These are phyloP conservation scores for Brassica napus DNA, from an alignment of 345 rosid genomes.

Conservation along the genomic window DNA sequence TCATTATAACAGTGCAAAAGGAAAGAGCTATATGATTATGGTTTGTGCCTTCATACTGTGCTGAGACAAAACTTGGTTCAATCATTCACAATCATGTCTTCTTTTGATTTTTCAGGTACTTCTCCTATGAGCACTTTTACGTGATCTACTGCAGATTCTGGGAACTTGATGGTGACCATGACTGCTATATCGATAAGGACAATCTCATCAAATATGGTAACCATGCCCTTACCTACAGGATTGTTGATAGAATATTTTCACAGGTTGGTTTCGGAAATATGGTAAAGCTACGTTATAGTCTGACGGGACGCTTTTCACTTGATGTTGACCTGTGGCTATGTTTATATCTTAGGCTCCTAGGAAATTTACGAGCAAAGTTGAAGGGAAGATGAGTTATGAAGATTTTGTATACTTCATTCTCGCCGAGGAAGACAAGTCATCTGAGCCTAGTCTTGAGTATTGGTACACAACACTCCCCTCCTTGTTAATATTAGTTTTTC, in stretches of 20 bases:
- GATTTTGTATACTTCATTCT: constrained; percentile 93
- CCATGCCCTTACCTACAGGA: constrained; percentile 83
- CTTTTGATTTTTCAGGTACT: constrained; percentile 58
- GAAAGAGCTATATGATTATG: neutral
- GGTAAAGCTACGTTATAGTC: neutral
- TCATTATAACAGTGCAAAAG: neutral
- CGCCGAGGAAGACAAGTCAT: constrained; percentile 89
- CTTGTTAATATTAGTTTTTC: neutral
- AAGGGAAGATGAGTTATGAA: constrained; percentile 92
- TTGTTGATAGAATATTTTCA: constrained; percentile 82
- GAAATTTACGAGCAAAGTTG: constrained; percentile 66
- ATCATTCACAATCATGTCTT: neutral
- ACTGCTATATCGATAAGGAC: constrained; percentile 75
- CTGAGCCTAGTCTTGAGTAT: constrained; percentile 83
- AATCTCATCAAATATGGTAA: constrained; percentile 79
- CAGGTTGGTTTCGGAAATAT: constrained; percentile 57
- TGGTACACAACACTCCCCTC: constrained; percentile 52
- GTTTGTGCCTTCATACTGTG: neutral
- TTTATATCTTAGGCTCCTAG: constrained; percentile 57
- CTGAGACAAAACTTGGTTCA: neutral
- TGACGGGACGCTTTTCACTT: neutral
- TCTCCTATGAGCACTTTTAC: constrained; percentile 88
- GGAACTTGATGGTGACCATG: constrained; percentile 85
- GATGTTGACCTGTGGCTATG: constrained; percentile 1
- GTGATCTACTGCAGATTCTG: constrained; percentile 85